Conservation (phyloP, 768 basidiomycete genomes). For the Leccinum uliginosum region DNA sequence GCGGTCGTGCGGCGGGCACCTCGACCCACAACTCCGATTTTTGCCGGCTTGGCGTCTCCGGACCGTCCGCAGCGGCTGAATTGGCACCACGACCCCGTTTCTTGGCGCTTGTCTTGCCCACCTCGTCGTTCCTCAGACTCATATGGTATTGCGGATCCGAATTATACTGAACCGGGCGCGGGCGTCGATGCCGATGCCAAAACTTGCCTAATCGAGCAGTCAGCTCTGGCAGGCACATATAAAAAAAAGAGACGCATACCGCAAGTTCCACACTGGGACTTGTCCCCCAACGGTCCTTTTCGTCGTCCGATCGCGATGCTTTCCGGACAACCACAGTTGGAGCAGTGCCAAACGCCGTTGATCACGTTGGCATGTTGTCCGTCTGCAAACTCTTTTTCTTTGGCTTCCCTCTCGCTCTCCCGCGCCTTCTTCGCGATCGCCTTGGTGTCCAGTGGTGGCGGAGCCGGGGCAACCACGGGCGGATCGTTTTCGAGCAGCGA, state of each 20-base stretch:
- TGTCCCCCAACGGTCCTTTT: constrained; percentile 87
- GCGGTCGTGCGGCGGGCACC: constrained; percentile 28
- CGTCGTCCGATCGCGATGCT: constrained; percentile 78
- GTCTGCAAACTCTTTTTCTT: constrained; percentile 78
- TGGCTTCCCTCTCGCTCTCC: constrained; percentile 77
- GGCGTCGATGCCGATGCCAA: constrained; percentile 83
- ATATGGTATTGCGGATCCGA: constrained; percentile 68
- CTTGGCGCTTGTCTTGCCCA: constrained; percentile 49
- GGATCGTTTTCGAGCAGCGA: constrained; percentile 62
- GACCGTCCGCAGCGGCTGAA: constrained; percentile 32
- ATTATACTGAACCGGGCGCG: constrained; percentile 78
- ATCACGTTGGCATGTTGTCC: constrained; percentile 80
- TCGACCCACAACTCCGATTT: constrained; percentile 38
- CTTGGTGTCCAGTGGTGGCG: constrained; percentile 44
- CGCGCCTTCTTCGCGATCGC: constrained; percentile 57
- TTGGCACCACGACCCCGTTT: constrained; percentile 38
- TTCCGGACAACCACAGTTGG: constrained; percentile 91
- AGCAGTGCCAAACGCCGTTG: constrained; percentile 90
- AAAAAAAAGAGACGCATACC: constrained; percentile 48
- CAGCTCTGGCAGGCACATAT: constrained; percentile 2
- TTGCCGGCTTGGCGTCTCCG: constrained; percentile 49
- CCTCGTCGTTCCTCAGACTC: constrained; percentile 54
- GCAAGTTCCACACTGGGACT: constrained; percentile 89
- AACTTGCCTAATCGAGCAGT: constrained; percentile 62
- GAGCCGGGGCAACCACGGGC: constrained; percentile 34